phyloP scores from a whole-genome alignment of 2,329 filamentous ascomycete genomes.

The Dactylellina drechsleri region DNA sequence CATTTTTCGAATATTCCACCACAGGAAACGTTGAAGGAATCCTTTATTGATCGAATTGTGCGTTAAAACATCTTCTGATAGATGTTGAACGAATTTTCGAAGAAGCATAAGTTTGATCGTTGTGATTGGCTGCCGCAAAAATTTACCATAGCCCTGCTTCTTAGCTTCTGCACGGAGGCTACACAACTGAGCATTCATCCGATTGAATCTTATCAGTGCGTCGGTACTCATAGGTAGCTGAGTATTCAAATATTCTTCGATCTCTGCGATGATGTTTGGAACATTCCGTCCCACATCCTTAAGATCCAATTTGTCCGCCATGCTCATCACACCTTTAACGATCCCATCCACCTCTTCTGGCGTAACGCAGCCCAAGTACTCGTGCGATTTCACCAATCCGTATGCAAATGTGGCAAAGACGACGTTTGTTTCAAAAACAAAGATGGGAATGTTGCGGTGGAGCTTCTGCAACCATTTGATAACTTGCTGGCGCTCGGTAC shows the following conservation, averaged over 20 bases:
- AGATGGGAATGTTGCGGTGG: slow-evolving; percentile 25
- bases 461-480: slow-evolving; percentile 36
- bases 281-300: slow-evolving; percentile 32
- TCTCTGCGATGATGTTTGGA: slow-evolving; percentile 26
- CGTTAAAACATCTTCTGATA: slow-evolving; percentile 18
- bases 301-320: slow-evolving; percentile 34
- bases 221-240: slow-evolving; percentile 12
- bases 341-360: slow-evolving; percentile 32
- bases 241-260: slow-evolving; percentile 25
- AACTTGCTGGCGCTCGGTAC: slow-evolving; percentile 24
- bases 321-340: slow-evolving; percentile 36
- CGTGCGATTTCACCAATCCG: slow-evolving; percentile 29
- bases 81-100: background rate
- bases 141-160: slow-evolving; percentile 10
- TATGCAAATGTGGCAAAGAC: slow-evolving; percentile 47
- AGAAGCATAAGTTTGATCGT: slow-evolving; percentile 20
- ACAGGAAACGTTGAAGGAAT: slow-evolving; percentile 10
- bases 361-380: slow-evolving; percentile 25
- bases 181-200: background rate
- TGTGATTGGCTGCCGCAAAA: slow-evolving; percentile 18
- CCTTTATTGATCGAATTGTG: background rate
- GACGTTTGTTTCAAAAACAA: slow-evolving; percentile 35
- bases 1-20: slow-evolving; percentile 29
- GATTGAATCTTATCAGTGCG: background rate
- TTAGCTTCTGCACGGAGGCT: slow-evolving; percentile 14